phyloP scores from a whole-genome alignment of 495 filamentous ascomycete species.

The Pseudoneurospora amorphoporcata region DNA sequence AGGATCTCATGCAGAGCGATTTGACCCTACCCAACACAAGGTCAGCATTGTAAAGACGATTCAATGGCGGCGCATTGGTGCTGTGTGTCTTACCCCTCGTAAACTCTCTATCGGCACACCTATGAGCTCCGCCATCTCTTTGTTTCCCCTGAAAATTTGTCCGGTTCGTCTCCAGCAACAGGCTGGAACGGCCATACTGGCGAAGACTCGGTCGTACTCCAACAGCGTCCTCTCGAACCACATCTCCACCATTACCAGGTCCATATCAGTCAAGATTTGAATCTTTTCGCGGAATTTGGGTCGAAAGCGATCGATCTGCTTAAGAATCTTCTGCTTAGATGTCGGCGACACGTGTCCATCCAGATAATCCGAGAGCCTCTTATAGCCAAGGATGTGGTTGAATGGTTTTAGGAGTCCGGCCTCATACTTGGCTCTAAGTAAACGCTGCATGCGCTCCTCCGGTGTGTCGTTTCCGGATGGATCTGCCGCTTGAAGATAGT shows the following conservation, averaged over 20 bases:
- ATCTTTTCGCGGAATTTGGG: constrained; percentile 95
- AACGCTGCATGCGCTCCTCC: constrained; percentile 89
- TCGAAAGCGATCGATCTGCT: constrained; percentile 83
- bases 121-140: constrained; percentile 96
- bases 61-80: not conserved
- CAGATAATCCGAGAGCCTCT: constrained; percentile 79
- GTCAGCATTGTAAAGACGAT: not conserved
- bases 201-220: constrained; percentile 97
- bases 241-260: constrained; percentile 91
- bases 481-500: constrained; percentile 94
- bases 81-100: constrained; percentile 60
- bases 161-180: constrained; percentile 96
- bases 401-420: constrained; percentile 91
- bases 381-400: constrained; percentile 96
- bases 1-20: constrained; percentile 93
- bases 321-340: constrained; percentile 78
- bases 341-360: constrained; percentile 68
- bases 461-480: constrained; percentile 84
- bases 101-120: constrained; percentile 84
- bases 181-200: constrained; percentile 95
- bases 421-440: constrained; percentile 89
- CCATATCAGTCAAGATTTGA: constrained; percentile 79
- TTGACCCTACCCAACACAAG: constrained; percentile 55
- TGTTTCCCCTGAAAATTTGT: constrained; percentile 95
- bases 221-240: constrained; percentile 94